Conservation (phyloP, 2,329 filamentous ascomycete genomes). For the Aspergillus texensis region DNA sequence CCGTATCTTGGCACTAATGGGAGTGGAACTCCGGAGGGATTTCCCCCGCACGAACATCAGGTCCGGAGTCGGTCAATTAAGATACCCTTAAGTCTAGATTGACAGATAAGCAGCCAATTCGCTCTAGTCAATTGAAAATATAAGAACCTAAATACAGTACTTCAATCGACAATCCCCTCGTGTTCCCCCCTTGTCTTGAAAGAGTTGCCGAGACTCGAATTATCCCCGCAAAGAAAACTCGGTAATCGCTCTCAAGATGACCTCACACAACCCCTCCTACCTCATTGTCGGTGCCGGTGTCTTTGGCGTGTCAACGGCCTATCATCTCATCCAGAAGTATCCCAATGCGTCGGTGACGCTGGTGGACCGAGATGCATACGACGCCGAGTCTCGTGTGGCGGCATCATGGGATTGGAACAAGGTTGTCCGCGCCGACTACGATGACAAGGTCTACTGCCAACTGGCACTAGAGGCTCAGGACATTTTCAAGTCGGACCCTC, state of each 20-base stretch:
- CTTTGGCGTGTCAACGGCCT: conserved; percentile 33
- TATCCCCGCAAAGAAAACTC: background rate
- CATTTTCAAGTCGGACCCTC: background rate
- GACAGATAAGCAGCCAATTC: background rate
- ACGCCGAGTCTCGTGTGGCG: background rate
- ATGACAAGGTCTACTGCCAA: background rate
- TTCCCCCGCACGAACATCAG: background rate
- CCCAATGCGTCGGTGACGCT: conserved; percentile 31
- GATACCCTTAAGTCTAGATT: background rate
- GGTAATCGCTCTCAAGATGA: background rate
- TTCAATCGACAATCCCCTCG: too few relatives aligned
- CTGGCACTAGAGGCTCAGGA: background rate
- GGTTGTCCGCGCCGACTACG: background rate
- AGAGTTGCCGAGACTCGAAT: background rate
- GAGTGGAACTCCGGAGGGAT: background rate
- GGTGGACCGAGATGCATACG: conserved; percentile 27
- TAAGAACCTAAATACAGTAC: too few relatives aligned
- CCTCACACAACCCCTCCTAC: background rate
- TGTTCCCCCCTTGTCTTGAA: background rate
- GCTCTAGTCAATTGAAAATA: background rate
- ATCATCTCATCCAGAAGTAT: conserved; percentile 32
- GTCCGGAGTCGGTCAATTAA: background rate
- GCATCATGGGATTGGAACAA: background rate
- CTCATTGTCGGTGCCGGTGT: conserved; percentile 17
- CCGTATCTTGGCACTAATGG: too few relatives aligned